A percentile compares a stretch with the other conserved stretches of the same genome.
These are phyloP conservation scores for Alternaria alternata DNA, from an alignment of 2,329 filamentous ascomycete species.

Conservation along the genomic window DNA sequence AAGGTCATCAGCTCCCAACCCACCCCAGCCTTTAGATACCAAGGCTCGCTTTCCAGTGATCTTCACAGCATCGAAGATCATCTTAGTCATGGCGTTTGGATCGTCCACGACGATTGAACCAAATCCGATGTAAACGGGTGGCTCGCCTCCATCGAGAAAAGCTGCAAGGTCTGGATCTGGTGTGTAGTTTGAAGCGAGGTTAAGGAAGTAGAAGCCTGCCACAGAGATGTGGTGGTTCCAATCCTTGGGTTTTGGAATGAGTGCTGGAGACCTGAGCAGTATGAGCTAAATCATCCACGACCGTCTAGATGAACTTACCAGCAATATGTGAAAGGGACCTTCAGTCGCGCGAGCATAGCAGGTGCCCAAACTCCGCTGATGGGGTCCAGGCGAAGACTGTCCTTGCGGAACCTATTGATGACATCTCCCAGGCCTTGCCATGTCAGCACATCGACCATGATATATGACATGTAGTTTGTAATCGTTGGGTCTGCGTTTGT, in stretches of 20 bases:
- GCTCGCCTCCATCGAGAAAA: constrained; percentile 51
- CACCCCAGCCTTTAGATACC: constrained; percentile 89
- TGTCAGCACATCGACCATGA: constrained; percentile 87
- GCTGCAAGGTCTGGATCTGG: constrained; percentile 51
- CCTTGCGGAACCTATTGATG: constrained; percentile 85
- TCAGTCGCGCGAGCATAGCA: constrained; percentile 76
- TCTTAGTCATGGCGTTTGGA: constrained; percentile 52
- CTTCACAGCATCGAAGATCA: constrained; percentile 54
- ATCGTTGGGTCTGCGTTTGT: constrained; percentile 78
- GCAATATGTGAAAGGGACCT: constrained; percentile 88
- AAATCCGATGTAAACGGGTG: constrained; percentile 54
- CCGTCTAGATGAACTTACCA: constrained; percentile 61
- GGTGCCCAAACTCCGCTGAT: constrained; percentile 85
- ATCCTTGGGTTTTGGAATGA: constrained; percentile 58
- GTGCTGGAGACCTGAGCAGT: constrained; percentile 45
- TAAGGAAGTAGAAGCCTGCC: constrained; percentile 53
- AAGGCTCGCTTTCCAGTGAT: constrained; percentile 76
- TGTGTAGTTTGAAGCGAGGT: constrained; percentile 50
- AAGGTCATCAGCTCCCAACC: constrained; percentile 72
- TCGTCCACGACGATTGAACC: constrained; percentile 55
- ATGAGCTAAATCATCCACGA: not conserved
- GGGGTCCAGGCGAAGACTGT: constrained; percentile 76
- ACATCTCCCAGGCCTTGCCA: constrained; percentile 93
- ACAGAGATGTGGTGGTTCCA: constrained; percentile 54
- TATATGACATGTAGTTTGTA: constrained; percentile 84